A percentile compares a stretch with the other conserved stretches of the same genome.
phyloP scores from a whole-genome alignment of 192 early-diverging fungal genomes.

The Backusella sp. region DNA sequence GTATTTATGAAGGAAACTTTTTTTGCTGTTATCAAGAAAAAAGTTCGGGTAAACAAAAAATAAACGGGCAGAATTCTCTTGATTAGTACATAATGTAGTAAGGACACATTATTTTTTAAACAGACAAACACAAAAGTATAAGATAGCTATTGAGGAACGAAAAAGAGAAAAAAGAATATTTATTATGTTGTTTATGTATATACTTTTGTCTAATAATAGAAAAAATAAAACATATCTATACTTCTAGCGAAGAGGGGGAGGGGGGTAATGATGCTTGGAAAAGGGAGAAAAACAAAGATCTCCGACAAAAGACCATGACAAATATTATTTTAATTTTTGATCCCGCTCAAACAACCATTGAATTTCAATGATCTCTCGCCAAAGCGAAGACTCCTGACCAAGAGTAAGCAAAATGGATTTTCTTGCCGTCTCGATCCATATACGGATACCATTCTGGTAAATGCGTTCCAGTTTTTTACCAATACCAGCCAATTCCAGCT shows the following conservation, averaged over 20 bases:
- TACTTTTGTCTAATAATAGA: not conserved
- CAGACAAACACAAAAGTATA: not conserved
- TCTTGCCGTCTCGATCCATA: constrained; percentile 27
- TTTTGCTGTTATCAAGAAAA: not conserved
- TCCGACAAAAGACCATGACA: not conserved
- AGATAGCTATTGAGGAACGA: not conserved
- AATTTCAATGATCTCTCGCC: constrained; percentile 30
- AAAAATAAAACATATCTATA: not conserved
- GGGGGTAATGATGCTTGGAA: not conserved
- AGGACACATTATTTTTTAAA: too few species aligned
- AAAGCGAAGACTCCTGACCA: constrained; percentile 22
- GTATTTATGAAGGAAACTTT: not conserved
- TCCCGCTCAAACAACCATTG: constrained; percentile 37
- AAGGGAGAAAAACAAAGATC: not conserved
- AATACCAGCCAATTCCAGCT: constrained; percentile 31
- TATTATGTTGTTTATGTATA: not conserved
- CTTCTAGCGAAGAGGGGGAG: not conserved
- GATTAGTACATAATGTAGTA: not conserved
- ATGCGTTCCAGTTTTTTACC: constrained; percentile 21
- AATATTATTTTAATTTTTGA: constrained; percentile 22
- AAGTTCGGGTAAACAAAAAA: too few species aligned
- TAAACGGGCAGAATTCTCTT: not conserved
- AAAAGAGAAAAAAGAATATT: not conserved
- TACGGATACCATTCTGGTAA: constrained; percentile 14
- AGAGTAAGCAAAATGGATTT: constrained; percentile 12